phyloP scores from a whole-genome alignment of 2,329 filamentous ascomycete species.

The Diaporthe sp. region DNA sequence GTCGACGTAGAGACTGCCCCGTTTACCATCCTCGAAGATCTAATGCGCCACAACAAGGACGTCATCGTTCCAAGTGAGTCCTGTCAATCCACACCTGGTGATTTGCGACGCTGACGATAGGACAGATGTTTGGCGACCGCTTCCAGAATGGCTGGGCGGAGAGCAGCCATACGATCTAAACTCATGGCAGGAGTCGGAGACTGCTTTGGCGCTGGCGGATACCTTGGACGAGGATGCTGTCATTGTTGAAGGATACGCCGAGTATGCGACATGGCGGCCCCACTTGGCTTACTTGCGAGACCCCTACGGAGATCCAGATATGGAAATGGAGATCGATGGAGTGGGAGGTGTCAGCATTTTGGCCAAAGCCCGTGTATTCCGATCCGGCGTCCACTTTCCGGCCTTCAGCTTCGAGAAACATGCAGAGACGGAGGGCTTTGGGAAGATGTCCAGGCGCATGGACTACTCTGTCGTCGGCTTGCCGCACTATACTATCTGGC shows the following conservation, averaged over 20 bases:
- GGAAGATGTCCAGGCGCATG: conserved; percentile 99
- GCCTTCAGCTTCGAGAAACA: conserved; percentile 99
- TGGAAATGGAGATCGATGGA: conserved; percentile 99
- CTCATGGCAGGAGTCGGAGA: conserved; percentile 99
- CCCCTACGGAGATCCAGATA: conserved; percentile 96
- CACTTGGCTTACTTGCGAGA: conserved; percentile 97
- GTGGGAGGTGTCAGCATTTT: conserved; percentile 98
- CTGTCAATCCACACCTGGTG: neutral
- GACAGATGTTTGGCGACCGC: conserved; percentile 96
- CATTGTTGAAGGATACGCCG: conserved; percentile 98
- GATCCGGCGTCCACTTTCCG: conserved; percentile 95
- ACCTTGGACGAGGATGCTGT: conserved; percentile 98
- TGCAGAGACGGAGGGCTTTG: conserved; percentile 97
- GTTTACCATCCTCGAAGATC: conserved; percentile 94
- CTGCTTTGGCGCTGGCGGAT: conserved; percentile 91
- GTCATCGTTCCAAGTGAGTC: conserved; percentile 96
- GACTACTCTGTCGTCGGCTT: conserved; percentile 94
- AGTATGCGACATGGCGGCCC: conserved; percentile 98
- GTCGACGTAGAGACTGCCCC: conserved; percentile 98
- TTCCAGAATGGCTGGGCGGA: conserved; percentile 98
- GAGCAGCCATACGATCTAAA: conserved; percentile 99
- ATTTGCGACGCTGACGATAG: conserved; percentile 24
- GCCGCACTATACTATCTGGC: conserved; percentile 99
- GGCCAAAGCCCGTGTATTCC: conserved; percentile 95
- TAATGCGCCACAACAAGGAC: conserved; percentile 99